Evolutionary conservation across 495 filamentous ascomycete genomes (phyloP).

Genomic region (Aspergillus wentii): DNA sequence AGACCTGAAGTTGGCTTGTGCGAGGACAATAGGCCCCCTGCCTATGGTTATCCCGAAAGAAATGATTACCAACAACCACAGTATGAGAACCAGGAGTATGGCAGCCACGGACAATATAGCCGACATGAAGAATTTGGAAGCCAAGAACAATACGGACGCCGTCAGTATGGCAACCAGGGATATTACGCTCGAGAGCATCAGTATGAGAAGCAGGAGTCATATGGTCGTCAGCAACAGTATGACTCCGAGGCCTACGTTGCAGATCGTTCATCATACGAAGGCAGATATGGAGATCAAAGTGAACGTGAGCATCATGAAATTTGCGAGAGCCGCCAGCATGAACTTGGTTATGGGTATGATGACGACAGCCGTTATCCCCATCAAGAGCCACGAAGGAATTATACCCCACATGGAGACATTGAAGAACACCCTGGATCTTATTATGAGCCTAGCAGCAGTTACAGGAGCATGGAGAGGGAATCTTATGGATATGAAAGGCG

Average conservation of each 20-base stretch:
- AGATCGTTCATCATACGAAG: no score
- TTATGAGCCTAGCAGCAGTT: constrained; percentile 1
- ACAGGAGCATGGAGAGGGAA: constrained; percentile 1
- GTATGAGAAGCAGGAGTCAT: no score
- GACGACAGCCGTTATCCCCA: neutral
- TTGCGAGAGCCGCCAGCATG: neutral
- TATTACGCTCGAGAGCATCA: no score
- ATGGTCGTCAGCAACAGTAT: no score
- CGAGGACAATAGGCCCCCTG: neutral
- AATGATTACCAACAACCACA: no score
- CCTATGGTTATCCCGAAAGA: neutral
- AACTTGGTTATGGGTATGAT: constrained; percentile 6
- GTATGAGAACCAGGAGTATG: constrained; percentile 7
- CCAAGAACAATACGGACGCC: no score
- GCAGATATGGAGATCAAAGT: constrained; percentile 10
- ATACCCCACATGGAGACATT: neutral
- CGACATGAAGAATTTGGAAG: no score
- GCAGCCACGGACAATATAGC: neutral
- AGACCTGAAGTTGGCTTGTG: no score
- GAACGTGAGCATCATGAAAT: constrained; percentile 5
- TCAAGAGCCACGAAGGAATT: constrained; percentile 14
- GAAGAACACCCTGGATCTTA: neutral
- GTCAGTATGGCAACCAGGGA: no score
- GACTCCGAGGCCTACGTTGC: no score
- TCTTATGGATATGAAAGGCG: constrained; percentile 1